Evolutionary conservation across 2,329 filamentous ascomycete species (phyloP).

Genomic region (Xenosphaeropsis pyriputrescens): DNA sequence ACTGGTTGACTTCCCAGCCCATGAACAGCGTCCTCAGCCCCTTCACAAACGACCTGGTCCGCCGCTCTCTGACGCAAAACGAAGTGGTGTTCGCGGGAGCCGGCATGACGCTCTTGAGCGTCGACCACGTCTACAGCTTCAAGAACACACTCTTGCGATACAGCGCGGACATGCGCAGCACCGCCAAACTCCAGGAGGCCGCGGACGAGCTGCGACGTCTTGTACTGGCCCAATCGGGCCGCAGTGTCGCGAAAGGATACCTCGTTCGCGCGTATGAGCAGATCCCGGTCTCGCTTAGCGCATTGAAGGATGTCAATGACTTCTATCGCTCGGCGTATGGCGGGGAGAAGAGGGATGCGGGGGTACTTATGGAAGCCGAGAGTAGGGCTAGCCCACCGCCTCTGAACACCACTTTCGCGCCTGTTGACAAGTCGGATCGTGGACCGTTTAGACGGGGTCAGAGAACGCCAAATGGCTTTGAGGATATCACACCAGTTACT

Average conservation of each 20-base stretch:
- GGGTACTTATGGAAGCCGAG: constrained; percentile 25
- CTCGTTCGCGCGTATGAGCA: constrained; percentile 41
- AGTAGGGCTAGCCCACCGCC: constrained; percentile 12
- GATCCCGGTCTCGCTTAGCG: constrained; percentile 33
- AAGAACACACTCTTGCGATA: constrained; percentile 45
- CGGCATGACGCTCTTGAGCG: constrained; percentile 41
- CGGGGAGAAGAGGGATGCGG: constrained; percentile 27
- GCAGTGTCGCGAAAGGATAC: constrained; percentile 31
- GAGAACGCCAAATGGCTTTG: constrained; percentile 41
- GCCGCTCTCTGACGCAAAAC: constrained; percentile 42
- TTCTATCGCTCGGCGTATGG: constrained; percentile 44
- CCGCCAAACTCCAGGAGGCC: constrained; percentile 36
- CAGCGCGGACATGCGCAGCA: constrained; percentile 15
- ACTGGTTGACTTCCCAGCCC: constrained; percentile 15
- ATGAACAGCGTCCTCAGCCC: constrained; percentile 27
- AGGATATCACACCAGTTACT: constrained; percentile 48
- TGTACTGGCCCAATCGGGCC: constrained; percentile 36
- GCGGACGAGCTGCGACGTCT: constrained; percentile 48
- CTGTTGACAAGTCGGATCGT: constrained; percentile 8
- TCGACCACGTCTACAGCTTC: constrained; percentile 51
- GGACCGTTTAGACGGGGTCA: constrained; percentile 26
- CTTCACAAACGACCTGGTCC: constrained; percentile 35
- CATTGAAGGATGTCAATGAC: constrained; percentile 36
- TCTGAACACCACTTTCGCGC: constrained; percentile 8
- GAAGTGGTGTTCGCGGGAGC: constrained; percentile 44